phyloP scores from a whole-genome alignment of 148 eudicot species.

The Chenopodium berlandieri region DNA sequence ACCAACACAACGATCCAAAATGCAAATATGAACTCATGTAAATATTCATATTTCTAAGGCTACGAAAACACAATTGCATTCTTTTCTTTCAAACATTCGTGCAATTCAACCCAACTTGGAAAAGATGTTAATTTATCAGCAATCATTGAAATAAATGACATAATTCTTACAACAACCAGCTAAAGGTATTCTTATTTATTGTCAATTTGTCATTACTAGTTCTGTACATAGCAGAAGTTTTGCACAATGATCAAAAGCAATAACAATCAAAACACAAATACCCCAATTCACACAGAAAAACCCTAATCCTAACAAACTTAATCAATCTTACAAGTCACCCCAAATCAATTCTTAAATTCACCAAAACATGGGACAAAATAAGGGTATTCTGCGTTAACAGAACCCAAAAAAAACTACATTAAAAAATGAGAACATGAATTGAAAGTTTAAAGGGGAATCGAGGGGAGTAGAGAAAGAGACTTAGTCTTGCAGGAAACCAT shows the following conservation, averaged over 20 bases:
- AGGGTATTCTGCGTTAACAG: too few relatives aligned
- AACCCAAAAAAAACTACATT: too few relatives aligned
- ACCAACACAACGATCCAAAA: not conserved
- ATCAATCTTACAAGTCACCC: not conserved
- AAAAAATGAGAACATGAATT: not conserved
- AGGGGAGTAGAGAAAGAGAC: conserved; percentile 27
- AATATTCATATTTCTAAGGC: too few relatives aligned
- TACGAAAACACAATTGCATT: not conserved
- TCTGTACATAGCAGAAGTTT: not conserved
- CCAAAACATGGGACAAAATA: too few relatives aligned
- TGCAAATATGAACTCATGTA: too few relatives aligned
- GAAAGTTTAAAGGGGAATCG: conserved; percentile 38
- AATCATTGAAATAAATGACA: not conserved
- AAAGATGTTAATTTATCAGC: too few relatives aligned
- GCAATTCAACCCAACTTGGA: not conserved
- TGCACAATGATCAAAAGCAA: conserved; percentile 3
- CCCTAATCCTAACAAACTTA: not conserved
- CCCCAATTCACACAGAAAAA: conserved; percentile 6
- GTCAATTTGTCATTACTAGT: too few relatives aligned
- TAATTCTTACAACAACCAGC: not conserved
- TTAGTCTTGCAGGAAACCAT: too few relatives aligned
- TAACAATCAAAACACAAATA: not conserved
- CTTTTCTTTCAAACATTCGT: not conserved
- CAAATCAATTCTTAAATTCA: not conserved
- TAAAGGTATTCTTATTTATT: not conserved